Evolutionary conservation across 306 rosid genomes (phyloP).

Genomic region (Lotus japonicus): DNA sequence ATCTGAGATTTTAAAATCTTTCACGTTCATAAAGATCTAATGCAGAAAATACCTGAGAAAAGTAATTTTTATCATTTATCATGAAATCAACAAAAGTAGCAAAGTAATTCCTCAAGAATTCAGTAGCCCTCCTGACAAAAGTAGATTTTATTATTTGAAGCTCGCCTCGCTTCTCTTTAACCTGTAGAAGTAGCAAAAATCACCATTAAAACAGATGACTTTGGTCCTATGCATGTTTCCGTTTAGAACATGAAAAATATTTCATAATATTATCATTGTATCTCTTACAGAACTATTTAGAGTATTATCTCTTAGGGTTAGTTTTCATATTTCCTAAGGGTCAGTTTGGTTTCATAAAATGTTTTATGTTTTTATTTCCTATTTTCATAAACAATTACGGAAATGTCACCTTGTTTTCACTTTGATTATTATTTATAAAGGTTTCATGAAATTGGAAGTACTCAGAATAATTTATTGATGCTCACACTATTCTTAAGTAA

Average conservation of each 20-base stretch:
- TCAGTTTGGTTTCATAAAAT: not conserved
- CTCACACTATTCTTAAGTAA: too few species aligned
- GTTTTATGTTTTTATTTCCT: not conserved
- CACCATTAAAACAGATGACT: conserved; percentile 10
- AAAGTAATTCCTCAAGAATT: conserved; percentile 68
- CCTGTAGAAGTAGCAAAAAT: conserved; percentile 48
- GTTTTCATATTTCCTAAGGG: not conserved
- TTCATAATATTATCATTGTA: not conserved
- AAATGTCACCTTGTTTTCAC: not conserved
- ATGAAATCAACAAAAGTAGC: conserved; percentile 82
- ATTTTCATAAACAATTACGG: not conserved
- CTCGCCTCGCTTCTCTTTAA: conserved; percentile 84
- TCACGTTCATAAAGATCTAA: not conserved
- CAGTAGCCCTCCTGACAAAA: conserved; percentile 80
- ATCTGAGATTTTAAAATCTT: not conserved
- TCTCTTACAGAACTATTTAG: not conserved
- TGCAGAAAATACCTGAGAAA: conserved; percentile 73
- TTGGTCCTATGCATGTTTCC: not conserved
- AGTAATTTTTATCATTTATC: conserved; percentile 80
- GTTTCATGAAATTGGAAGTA: too few species aligned
- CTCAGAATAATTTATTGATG: too few species aligned
- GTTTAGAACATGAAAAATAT: not conserved
- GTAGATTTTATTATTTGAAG: conserved; percentile 74
- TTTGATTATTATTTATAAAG: not conserved
- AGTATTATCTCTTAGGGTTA: not conserved